Evolutionary conservation across 257 asterid species (phyloP).

Genomic region (Solanum stenotomum): DNA sequence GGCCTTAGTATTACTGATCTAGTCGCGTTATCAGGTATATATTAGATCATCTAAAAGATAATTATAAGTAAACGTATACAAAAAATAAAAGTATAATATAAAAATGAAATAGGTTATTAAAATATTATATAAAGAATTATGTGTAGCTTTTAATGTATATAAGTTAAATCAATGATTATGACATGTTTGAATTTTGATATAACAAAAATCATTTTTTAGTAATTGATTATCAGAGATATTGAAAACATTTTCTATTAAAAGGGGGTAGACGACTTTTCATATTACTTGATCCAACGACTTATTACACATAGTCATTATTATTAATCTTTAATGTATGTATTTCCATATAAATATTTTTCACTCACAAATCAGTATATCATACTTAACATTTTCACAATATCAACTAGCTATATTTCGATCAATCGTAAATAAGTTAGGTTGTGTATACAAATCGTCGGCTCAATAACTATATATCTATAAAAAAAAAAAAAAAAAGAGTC

Average conservation of each 20-base stretch:
- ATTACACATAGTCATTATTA: not conserved
- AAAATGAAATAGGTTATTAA: not conserved
- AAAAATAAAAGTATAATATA: not conserved
- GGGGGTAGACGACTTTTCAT: not conserved
- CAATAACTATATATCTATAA: not conserved
- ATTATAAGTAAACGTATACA: fast-evolving
- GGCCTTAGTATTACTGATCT: conserved; percentile 41
- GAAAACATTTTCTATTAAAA: too few species aligned
- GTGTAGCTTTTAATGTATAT: not conserved
- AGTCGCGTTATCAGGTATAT: conserved; percentile 56
- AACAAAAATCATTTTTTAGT: not conserved
- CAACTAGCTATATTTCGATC: not conserved
- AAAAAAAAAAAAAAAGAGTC: not conserved
- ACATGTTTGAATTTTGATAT: not conserved
- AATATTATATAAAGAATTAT: not conserved
- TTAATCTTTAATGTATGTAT: not conserved
- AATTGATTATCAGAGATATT: not conserved
- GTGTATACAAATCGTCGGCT: not conserved
- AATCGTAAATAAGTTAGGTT: not conserved
- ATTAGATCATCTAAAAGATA: not conserved
- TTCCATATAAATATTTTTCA: not conserved
- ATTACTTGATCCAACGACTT: not conserved
- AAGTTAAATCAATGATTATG: not conserved
- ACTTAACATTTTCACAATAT: not conserved
- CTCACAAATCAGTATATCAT: not conserved